phyloP scores from a whole-genome alignment of 495 filamentous ascomycete species.

The Neurospora sp. region DNA sequence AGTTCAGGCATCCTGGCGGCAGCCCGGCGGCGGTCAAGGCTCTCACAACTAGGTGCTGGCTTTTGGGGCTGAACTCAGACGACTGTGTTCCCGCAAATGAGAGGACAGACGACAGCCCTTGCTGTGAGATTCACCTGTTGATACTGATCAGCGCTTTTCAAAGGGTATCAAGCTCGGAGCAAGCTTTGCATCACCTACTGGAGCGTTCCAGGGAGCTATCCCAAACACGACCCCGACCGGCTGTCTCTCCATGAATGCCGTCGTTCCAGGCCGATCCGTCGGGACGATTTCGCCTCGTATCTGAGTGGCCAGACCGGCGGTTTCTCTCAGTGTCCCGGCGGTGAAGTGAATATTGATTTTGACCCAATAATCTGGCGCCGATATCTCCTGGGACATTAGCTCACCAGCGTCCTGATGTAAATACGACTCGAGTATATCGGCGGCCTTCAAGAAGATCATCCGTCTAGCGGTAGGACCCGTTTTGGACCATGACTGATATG shows the following conservation, averaged over 20 bases:
- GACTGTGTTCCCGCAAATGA: slow-evolving; percentile 69
- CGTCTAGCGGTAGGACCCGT: slow-evolving; percentile 47
- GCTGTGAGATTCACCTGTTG: slow-evolving; percentile 47
- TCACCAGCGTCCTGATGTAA: slow-evolving; percentile 50
- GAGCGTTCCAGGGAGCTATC: no score
- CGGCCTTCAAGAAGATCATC: slow-evolving; percentile 55
- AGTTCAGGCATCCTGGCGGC: slow-evolving; percentile 38
- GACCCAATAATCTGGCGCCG: slow-evolving; percentile 22
- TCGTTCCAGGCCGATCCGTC: no score
- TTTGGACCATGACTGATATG: slow-evolving; percentile 54
- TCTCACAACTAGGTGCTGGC: slow-evolving; percentile 54
- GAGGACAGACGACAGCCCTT: slow-evolving; percentile 50
- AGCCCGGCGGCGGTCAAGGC: slow-evolving; percentile 57
- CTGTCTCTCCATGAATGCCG: no score
- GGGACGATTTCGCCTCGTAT: no score
- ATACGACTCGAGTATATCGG: slow-evolving; percentile 52
- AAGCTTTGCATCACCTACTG: no score
- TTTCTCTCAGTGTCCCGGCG: no score
- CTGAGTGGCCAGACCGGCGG: no score
- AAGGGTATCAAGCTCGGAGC: no score
- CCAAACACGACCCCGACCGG: no score
- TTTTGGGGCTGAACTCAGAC: slow-evolving; percentile 61
- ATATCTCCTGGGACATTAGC: slow-evolving; percentile 31
- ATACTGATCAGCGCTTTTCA: slow-evolving; percentile 15
- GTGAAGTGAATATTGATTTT: background rate